These are phyloP conservation scores for Tephrocybe rancida DNA, from an alignment of 768 basidiomycete genomes.

Conservation along the genomic window DNA sequence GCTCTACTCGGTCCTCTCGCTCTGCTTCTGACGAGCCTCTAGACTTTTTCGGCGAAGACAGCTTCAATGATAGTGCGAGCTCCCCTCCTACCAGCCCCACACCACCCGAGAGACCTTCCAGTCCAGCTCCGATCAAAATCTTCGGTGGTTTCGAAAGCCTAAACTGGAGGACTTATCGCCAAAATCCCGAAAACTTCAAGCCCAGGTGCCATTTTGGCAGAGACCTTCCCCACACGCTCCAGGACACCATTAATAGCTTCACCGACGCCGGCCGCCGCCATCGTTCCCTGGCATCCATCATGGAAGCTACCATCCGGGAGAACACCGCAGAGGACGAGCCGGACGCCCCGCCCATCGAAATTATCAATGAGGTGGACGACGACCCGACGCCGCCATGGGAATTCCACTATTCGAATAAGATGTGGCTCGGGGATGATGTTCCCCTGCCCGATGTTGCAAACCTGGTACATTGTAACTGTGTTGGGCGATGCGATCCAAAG, in stretches of 20 bases:
- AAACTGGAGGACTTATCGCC: slow-evolving; percentile 39
- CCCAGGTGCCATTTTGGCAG: slow-evolving; percentile 37
- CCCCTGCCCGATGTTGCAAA: slow-evolving; percentile 61
- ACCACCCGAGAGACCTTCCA: slow-evolving; percentile 11
- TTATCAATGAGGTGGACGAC: slow-evolving; percentile 69
- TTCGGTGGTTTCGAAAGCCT: slow-evolving; percentile 37
- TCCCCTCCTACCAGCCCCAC: slow-evolving; percentile 11
- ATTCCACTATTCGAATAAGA: slow-evolving; percentile 83
- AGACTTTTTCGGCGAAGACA: slow-evolving; percentile 3
- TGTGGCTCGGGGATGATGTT: slow-evolving; percentile 74
- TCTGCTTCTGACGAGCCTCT: slow-evolving; percentile 13
- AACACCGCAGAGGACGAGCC: slow-evolving; percentile 71
- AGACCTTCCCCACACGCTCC: slow-evolving; percentile 63
- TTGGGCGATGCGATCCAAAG: slow-evolving; percentile 74
- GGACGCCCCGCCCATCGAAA: slow-evolving; percentile 63
- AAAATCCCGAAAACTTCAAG: slow-evolving; percentile 32
- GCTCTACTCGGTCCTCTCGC: slow-evolving; percentile 17
- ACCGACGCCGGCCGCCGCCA: slow-evolving; percentile 40
- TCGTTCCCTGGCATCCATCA: slow-evolving; percentile 50
- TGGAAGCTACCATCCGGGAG: slow-evolving; percentile 66
- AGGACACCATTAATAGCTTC: slow-evolving; percentile 67
- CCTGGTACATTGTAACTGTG: slow-evolving; percentile 72
- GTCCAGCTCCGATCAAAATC: slow-evolving; percentile 5
- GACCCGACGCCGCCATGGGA: slow-evolving; percentile 82
- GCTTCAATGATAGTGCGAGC: slow-evolving; percentile 1